A percentile compares a stretch with the other conserved stretches of the same genome.
phyloP scores from a whole-genome alignment of 2,329 filamentous ascomycete species.

The Calonectria hawksworthii region DNA sequence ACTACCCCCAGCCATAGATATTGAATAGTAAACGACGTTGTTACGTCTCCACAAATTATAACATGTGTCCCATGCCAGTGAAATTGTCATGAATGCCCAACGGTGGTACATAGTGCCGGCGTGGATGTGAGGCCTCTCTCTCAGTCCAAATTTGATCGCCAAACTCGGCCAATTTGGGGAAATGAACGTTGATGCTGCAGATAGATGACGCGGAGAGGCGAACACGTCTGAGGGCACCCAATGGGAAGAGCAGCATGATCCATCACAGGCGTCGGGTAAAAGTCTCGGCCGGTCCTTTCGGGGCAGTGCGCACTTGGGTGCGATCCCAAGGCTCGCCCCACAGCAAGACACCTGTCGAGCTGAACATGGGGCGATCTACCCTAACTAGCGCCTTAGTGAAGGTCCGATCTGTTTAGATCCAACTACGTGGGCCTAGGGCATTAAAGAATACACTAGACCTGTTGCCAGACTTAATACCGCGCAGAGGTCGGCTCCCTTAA shows the following conservation, averaged over 20 bases:
- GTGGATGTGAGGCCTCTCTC: background rate
- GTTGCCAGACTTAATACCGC: background rate
- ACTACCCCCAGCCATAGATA: conserved; percentile 30
- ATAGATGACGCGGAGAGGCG: background rate
- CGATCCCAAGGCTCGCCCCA: conserved; percentile 19
- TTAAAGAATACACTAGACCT: background rate
- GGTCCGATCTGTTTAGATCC: background rate
- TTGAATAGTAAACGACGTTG: conserved; percentile 30
- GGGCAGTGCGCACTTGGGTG: conserved; percentile 19
- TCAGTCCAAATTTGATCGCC: background rate
- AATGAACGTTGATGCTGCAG: background rate
- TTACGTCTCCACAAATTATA: conserved; percentile 19
- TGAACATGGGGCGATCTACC: conserved; percentile 29
- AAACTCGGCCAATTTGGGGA: background rate
- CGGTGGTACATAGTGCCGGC: background rate
- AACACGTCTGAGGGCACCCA: background rate
- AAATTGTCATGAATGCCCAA: background rate
- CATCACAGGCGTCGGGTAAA: background rate
- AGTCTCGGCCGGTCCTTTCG: conserved; percentile 26
- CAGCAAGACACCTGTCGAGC: conserved; percentile 27
- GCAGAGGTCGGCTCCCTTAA: background rate
- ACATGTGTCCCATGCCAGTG: background rate
- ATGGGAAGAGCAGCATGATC: conserved; percentile 21
- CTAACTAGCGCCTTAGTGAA: conserved; percentile 9
- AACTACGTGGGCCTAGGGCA: background rate